Evolutionary conservation across 2,329 filamentous ascomycete species (phyloP).

Genomic region (Myrmaecium sp.): DNA sequence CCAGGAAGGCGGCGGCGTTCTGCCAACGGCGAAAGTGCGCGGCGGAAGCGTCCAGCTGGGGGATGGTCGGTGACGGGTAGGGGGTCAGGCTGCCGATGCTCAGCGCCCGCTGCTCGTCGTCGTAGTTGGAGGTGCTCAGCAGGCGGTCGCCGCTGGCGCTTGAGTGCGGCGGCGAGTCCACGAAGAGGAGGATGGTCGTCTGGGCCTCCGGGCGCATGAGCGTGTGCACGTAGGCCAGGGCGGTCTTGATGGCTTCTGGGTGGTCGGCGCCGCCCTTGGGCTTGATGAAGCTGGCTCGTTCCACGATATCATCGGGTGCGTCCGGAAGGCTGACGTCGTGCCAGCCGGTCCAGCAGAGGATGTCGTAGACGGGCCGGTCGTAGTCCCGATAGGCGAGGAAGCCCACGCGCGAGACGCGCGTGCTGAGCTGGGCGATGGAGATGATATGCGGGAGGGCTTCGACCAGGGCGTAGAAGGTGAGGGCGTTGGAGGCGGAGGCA

Average conservation of each 20-base stretch:
- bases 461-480: conserved; percentile 27
- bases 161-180: conserved; percentile 32
- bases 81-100: no score
- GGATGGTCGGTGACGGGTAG: no score
- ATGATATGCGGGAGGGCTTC: conserved; percentile 34
- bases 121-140: conserved; percentile 13
- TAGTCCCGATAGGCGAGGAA: conserved; percentile 37
- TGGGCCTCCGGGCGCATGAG: conserved; percentile 31
- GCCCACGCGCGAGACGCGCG: conserved; percentile 33
- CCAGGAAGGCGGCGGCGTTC: no score
- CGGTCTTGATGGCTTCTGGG: conserved; percentile 34
- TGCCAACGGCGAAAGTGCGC: no score
- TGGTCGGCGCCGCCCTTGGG: conserved; percentile 24
- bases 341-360: conserved; percentile 36
- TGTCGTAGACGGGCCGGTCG: conserved; percentile 9
- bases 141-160: conserved; percentile 11
- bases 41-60: no score
- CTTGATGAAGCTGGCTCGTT: conserved; percentile 11
- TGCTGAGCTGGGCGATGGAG: conserved; percentile 30
- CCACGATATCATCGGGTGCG: conserved; percentile 4
- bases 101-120: conserved; percentile 12
- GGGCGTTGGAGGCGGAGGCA: conserved; percentile 29
- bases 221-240: conserved; percentile 28
- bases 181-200: conserved; percentile 33
- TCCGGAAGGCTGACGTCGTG: conserved; percentile 10